A percentile compares a stretch with the other conserved stretches of the same genome.
These are phyloP conservation scores for Globisporangium iwayamae DNA, from an alignment of 352 stramenopile genomes.

Conservation along the genomic window DNA sequence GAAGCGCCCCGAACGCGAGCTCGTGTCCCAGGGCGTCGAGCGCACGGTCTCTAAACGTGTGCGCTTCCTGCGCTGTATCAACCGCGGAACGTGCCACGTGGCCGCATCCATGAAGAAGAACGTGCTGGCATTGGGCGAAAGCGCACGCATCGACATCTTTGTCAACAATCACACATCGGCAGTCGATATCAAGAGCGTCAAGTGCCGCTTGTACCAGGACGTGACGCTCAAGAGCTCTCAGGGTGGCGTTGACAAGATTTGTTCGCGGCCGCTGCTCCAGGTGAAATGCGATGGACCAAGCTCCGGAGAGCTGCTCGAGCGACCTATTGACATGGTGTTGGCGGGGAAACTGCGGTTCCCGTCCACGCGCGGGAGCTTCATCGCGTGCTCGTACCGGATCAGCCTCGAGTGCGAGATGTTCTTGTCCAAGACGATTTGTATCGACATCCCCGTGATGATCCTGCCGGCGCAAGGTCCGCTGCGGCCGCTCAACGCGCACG, in stretches of 20 bases:
- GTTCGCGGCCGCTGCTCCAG: conserved; percentile 40
- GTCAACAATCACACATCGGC: conserved; percentile 70
- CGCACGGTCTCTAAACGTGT: conserved; percentile 65
- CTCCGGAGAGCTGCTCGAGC: conserved; percentile 51
- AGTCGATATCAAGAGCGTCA: conserved; percentile 44
- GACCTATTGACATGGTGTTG: conserved; percentile 51
- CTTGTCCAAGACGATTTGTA: conserved; percentile 20
- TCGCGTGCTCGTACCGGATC: conserved; percentile 62
- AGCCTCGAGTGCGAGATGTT: conserved; percentile 56
- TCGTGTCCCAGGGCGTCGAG: conserved; percentile 33
- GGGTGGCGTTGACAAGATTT: conserved; percentile 31
- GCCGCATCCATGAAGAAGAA: conserved; percentile 64
- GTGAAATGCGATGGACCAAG: conserved; percentile 50
- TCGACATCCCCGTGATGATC: conserved; percentile 41
- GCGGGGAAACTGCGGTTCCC: conserved; percentile 57
- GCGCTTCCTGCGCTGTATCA: conserved; percentile 49
- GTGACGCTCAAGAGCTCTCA: conserved; percentile 42
- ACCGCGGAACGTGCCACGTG: conserved; percentile 54
- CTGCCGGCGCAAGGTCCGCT: conserved; percentile 15
- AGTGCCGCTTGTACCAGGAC: conserved; percentile 55
- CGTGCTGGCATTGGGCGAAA: conserved; percentile 53
- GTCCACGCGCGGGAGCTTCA: conserved; percentile 43
- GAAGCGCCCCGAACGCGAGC: conserved; percentile 10
- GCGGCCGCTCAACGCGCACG: conserved; percentile 3
- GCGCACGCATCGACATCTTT: conserved; percentile 58